These are phyloP conservation scores for Venturia pyrina DNA, from an alignment of 2,329 filamentous ascomycete genomes.

Conservation along the genomic window DNA sequence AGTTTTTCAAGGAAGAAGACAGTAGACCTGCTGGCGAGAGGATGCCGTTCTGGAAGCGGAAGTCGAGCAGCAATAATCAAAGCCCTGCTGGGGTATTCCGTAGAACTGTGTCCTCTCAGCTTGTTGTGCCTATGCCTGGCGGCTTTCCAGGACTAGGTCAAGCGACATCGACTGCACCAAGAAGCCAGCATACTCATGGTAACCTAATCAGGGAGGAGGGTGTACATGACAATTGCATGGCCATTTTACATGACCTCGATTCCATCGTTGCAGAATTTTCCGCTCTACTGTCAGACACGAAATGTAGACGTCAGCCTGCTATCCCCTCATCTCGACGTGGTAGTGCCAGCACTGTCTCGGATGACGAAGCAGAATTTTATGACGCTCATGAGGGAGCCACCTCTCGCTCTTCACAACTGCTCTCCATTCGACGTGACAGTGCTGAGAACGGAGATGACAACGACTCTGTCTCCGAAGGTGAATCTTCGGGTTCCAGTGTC, in stretches of 20 bases:
- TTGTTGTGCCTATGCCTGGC: slow-evolving; percentile 37
- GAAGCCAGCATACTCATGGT: slow-evolving; percentile 31
- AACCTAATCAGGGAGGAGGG: slow-evolving; percentile 24
- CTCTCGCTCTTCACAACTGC: slow-evolving; percentile 50
- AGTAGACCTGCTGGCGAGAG: slow-evolving; percentile 39
- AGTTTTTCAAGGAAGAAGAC: slow-evolving; percentile 42
- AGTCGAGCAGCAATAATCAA: slow-evolving; percentile 48
- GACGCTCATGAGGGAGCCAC: slow-evolving; percentile 65
- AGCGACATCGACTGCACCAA: slow-evolving; percentile 22
- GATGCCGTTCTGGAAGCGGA: slow-evolving; percentile 86
- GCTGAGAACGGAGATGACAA: slow-evolving; percentile 44
- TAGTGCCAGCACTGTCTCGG: slow-evolving; percentile 68
- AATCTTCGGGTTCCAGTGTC: slow-evolving; percentile 52
- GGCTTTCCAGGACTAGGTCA: slow-evolving; percentile 23
- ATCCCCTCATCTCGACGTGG: slow-evolving; percentile 37
- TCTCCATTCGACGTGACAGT: slow-evolving; percentile 64
- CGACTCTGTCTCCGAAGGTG: slow-evolving; percentile 38
- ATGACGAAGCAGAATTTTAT: slow-evolving; percentile 62
- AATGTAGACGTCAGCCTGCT: slow-evolving; percentile 55
- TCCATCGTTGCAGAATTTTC: slow-evolving; percentile 75
- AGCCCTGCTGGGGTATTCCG: slow-evolving; percentile 35
- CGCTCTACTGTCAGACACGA: slow-evolving; percentile 64
- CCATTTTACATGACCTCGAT: slow-evolving; percentile 77
- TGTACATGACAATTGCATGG: slow-evolving; percentile 73
- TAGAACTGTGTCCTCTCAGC: slow-evolving; percentile 43